These are phyloP conservation scores for Triadica sebifera DNA, from an alignment of 345 rosid genomes.

Conservation along the genomic window DNA sequence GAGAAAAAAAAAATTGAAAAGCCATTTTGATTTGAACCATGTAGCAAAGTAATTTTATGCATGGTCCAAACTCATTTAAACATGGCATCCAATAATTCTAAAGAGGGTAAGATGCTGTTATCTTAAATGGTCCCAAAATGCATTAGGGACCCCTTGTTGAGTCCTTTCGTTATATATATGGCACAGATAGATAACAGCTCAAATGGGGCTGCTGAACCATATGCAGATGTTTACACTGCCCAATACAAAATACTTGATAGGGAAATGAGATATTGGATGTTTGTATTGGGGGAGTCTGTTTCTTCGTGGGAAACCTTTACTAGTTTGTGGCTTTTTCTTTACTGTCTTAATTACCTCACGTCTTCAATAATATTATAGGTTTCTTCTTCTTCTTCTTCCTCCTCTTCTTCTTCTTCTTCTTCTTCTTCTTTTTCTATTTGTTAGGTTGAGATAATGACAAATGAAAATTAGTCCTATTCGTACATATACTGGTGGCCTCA, in stretches of 20 bases:
- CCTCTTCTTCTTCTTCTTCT: no score
- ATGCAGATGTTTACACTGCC: slow-evolving; percentile 8
- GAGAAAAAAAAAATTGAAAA: no score
- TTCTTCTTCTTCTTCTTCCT: no score
- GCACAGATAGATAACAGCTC: slow-evolving; percentile 11
- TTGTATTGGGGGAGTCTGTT: slow-evolving; percentile 34
- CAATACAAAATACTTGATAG: slow-evolving; percentile 1
- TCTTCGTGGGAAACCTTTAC: slow-evolving; percentile 37
- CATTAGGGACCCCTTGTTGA: slow-evolving; percentile 1
- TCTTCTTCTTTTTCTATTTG: no score
- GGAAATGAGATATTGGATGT: slow-evolving; percentile 16
- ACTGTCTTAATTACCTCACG: background rate
- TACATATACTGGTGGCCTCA: background rate
- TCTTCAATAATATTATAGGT: background rate
- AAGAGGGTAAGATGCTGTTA: background rate
- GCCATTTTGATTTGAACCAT: no score
- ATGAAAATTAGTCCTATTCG: background rate
- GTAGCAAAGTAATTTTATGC: no score
- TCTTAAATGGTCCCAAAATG: slow-evolving; percentile 23
- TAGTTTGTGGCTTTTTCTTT: background rate
- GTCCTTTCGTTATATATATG: background rate
- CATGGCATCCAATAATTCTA: background rate
- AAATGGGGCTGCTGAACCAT: background rate
- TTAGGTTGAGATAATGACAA: slow-evolving; percentile 3
- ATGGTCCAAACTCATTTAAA: background rate